Conservation (phyloP, 768 basidiomycete genomes). For the Daedalea quercina region DNA sequence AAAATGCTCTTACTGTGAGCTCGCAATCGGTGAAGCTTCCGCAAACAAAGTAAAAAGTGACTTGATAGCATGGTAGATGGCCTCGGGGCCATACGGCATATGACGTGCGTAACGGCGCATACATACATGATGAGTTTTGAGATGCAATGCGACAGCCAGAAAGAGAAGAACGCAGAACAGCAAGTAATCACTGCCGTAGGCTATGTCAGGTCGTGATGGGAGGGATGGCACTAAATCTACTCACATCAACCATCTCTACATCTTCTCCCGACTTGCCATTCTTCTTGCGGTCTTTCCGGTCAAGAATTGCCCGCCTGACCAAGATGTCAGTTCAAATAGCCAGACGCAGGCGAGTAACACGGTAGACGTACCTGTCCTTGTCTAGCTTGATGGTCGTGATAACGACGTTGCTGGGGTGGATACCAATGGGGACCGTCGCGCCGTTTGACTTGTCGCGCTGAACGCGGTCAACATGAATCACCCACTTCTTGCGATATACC, state of each 20-base stretch:
- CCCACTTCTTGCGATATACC: conserved; percentile 99
- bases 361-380: conserved; percentile 64
- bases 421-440: conserved; percentile 85
- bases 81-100: conserved; percentile 39
- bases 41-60: neutral
- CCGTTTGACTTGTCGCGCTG: conserved; percentile 97
- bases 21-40: too few relatives aligned
- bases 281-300: conserved; percentile 81
- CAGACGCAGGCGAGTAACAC: neutral
- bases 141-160: conserved; percentile 21
- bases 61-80: neutral
- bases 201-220: too few relatives aligned
- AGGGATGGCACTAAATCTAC: conserved; percentile 22
- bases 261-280: conserved; percentile 42
- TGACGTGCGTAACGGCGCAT: conserved; percentile 45
- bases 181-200: conserved; percentile 28
- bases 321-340: neutral
- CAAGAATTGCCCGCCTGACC: conserved; percentile 73
- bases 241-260: conserved; percentile 76
- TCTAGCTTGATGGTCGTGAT: conserved; percentile 90
- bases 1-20: neutral
- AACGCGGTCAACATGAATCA: conserved; percentile 97
- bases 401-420: conserved; percentile 96
- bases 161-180: conserved; percentile 20
- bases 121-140: conserved; percentile 64